These are phyloP conservation scores for Aspergillus phoenicis DNA, from an alignment of 2,329 filamentous ascomycete genomes.

Conservation along the genomic window DNA sequence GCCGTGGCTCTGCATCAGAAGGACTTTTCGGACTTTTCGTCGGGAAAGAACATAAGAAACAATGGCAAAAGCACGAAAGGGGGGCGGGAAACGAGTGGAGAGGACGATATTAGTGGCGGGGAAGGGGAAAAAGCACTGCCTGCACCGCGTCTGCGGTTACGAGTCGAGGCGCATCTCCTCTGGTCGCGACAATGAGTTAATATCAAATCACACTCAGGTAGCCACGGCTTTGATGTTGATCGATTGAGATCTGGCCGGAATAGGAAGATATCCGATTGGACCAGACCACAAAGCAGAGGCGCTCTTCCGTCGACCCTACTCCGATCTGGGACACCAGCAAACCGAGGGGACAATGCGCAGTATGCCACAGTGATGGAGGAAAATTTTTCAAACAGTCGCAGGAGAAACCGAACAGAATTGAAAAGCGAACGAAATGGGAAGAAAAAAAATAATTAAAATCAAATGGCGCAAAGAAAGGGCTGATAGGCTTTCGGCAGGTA, in stretches of 20 bases:
- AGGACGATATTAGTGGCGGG: not conserved
- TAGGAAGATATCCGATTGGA: not conserved
- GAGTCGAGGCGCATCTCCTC: not conserved
- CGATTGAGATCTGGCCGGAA: not conserved
- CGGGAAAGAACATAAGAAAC: not conserved
- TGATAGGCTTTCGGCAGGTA: constrained; percentile 12
- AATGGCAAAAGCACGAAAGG: not conserved
- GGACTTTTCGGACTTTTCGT: not conserved
- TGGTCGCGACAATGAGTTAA: not conserved
- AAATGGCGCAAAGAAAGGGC: not conserved
- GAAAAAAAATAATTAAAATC: not conserved
- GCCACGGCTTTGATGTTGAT: not conserved
- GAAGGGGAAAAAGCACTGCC: not conserved
- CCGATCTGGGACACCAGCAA: not conserved
- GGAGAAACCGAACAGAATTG: not conserved
- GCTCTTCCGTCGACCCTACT: not conserved
- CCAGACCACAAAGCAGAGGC: not conserved
- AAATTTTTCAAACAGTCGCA: not conserved
- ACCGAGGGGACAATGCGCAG: not conserved
- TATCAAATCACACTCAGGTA: not conserved
- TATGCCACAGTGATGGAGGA: not conserved
- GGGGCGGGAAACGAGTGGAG: not conserved
- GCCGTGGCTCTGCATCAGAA: constrained; percentile 1
- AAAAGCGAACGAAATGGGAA: constrained; percentile 4
- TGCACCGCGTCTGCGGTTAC: not conserved